Evolutionary conservation across 306 rosid genomes (phyloP).

Genomic region (Quercus gilva): DNA sequence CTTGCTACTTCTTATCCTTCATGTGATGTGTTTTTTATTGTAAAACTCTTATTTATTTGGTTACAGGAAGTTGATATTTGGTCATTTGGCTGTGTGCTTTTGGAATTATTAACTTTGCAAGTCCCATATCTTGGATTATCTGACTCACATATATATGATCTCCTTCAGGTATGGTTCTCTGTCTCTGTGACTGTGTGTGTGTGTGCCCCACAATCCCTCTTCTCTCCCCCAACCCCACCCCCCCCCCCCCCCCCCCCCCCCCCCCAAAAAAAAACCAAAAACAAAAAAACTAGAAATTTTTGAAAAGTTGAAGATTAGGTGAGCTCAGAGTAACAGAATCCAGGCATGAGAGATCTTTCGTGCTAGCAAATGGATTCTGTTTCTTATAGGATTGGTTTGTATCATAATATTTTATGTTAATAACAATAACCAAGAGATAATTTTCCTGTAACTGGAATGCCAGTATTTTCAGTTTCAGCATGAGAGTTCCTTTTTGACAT

Average conservation of each 20-base stretch:
- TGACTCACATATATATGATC: conserved; percentile 60
- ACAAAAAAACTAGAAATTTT: not conserved
- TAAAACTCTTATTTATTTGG: conserved; percentile 16
- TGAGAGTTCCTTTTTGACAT: too few species aligned
- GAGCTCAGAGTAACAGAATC: not conserved
- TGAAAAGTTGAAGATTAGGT: not conserved
- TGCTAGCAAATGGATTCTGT: not conserved
- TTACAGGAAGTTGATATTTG: conserved; percentile 93
- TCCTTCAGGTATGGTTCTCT: conserved; percentile 50
- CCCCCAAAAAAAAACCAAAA: not conserved
- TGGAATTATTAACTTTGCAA: conserved; percentile 75
- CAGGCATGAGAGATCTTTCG: not conserved
- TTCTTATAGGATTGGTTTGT: not conserved
- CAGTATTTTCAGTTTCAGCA: not conserved
- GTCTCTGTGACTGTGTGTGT: not conserved
- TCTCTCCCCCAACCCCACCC: not conserved
- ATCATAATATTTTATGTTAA: not conserved
- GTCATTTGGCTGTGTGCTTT: conserved; percentile 93
- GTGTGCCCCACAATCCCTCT: too few species aligned
- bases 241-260: not conserved
- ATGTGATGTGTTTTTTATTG: not conserved
- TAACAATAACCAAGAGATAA: not conserved
- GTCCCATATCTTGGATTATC: conserved; percentile 66
- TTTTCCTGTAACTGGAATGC: not conserved
- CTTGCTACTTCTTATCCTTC: not conserved